Evolutionary conservation across 2,329 filamentous ascomycete species (phyloP), one percentile per base, ranked within the genome.

Genomic region (Ophiostoma novo-ulmi): DNA sequence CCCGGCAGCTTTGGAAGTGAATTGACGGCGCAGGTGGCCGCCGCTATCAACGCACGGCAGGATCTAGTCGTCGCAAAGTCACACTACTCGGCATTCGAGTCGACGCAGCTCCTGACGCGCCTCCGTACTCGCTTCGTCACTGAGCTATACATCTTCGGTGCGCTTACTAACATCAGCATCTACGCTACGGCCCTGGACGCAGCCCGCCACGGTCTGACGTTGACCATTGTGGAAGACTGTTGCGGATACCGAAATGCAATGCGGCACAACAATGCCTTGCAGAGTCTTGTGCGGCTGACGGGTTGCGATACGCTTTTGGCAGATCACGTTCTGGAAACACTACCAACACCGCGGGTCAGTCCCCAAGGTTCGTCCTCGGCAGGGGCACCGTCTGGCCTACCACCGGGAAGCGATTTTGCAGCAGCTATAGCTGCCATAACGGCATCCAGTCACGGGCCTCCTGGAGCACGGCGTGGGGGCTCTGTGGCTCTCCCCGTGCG

Each of bases 111-210:
- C 20, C 84, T 98, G 8, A 84, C 90, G 68, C 84, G 88, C n/a
- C 81, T 98, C 65, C 88, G 94, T n/a, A 88, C 89, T n/a, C 91
- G 89, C 73, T 89, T 97, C 74, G 88, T 97, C 71, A 97, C 93
- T 1, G 91, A 97, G 76, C 82, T 99, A 14, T 97, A 91, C 79
- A 87, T 98, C 35, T 96, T 92, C 76, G 95, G 95, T 31, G 90
- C 91, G 64, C 85, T 97, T 67, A 92, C 90, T 63, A 97, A 98
- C 76, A 83, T 96, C 48, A 94, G 93, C 41, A 89, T 98, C 66
- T 93, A 95, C 77, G 94, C 95, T 8, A 97, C 94, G 0, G 93
- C 93, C 3, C 84, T 97, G 73, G 95, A 97, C 77, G 95, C 94
- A 13, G 94, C 92, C 1, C 87, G 91, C 26, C 91, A 97, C 78